Evolutionary conservation across 2,329 filamentous ascomycete genomes (phyloP).

Genomic region (Xylaria sp.): DNA sequence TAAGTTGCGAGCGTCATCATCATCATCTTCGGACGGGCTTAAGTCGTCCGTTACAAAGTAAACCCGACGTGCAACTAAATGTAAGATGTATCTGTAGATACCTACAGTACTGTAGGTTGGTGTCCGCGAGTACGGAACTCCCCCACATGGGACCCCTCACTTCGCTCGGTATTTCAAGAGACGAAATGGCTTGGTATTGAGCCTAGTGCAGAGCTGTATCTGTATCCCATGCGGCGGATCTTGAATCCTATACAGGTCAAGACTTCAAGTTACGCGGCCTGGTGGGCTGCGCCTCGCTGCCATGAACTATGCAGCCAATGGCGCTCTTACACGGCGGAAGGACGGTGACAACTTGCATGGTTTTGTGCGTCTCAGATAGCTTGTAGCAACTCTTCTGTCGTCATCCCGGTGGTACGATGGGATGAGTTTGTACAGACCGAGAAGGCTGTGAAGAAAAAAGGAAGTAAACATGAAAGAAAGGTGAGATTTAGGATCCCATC

Average conservation of each 20-base stretch:
- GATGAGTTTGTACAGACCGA: background rate
- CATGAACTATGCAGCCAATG: conserved; percentile 22
- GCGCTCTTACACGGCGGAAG: conserved; percentile 18
- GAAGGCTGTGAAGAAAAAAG: background rate
- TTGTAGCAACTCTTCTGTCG: conserved; percentile 11
- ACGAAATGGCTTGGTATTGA: background rate
- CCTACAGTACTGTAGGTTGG: no score
- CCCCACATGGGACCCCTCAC: conserved; percentile 13
- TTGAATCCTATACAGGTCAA: background rate
- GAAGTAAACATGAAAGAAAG: background rate
- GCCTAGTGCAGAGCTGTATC: background rate
- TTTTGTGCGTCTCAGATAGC: conserved; percentile 5
- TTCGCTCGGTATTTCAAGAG: conserved; percentile 6
- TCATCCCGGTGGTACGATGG: conserved; percentile 5
- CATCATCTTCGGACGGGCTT: background rate
- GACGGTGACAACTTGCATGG: background rate
- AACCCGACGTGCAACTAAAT: background rate
- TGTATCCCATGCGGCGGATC: background rate
- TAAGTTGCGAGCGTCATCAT: background rate
- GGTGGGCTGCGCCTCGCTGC: conserved; percentile 29
- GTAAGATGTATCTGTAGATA: no score
- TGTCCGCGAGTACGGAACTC: conserved; percentile 24
- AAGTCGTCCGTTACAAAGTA: background rate
- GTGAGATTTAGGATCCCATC: background rate
- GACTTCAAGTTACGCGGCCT: conserved; percentile 30